Base-by-base conservation (phyloP, 1,139 yeast species). In the Kodamaea sp. region DNA sequence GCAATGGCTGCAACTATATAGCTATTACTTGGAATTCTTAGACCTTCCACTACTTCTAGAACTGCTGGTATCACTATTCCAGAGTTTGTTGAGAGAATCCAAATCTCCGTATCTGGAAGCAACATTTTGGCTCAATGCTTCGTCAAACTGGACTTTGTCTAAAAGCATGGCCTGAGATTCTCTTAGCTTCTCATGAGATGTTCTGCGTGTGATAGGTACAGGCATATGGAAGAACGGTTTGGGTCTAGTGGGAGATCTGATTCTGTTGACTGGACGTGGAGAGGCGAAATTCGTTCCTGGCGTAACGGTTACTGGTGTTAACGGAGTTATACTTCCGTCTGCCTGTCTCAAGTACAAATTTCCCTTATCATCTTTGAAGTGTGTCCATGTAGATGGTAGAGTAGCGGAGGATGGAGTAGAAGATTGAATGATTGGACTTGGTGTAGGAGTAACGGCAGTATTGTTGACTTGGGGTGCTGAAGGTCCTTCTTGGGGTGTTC, bases 101-200 rank as follows among this genome's bases (percentile, higher is more conserved):
- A 57, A 52, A 22, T 50, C 55, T 1, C 67, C 68, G 32, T 60
- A 62, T 25, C 66, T 45, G 29, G 56, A 58, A 5, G 52, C 39
- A 1, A 50, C 42, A 4, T 44, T 44, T 20, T 33, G 40, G 23
- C 48, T 54, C 39, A 46, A 37, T 3, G 48, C 24, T 9, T 46
- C 51, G 26, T 53, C 47, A 35, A 51, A 55, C 18, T 53, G 57
- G 6, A 60, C 47, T 33, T 44, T 39, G 13, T 54, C 55, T 34
- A 61, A 44, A 11, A 61, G 42, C 11, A 50, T 47, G 7, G 43
- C 43, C 35, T 59, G 65, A 3, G 55, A 49, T 22, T 53, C 52
- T 22, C 50, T 47, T 27, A 61, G 44, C 29, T 46, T 51, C 13
- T 46, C 42, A 2, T 51, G 34, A 7, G 54, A 37, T 2, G 55